These are phyloP conservation scores for Suhomyces ambrosiae DNA, from an alignment of 1,139 yeast genomes.

Conservation along the genomic window DNA sequence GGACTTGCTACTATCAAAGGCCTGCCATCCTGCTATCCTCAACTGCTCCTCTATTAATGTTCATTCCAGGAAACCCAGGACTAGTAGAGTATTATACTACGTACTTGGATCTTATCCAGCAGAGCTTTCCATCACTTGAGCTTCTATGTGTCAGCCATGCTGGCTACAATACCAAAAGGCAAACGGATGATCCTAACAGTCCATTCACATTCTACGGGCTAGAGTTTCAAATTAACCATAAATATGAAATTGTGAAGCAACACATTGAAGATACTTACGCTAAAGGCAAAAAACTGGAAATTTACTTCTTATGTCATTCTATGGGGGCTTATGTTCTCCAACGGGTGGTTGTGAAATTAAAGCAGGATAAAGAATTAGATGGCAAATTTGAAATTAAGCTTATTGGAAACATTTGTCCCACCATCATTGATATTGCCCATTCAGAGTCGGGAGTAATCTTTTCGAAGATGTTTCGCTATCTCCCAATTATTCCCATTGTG, in stretches of 20 bases:
- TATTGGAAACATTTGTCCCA: slow-evolving; percentile 66
- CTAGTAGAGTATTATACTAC: slow-evolving; percentile 57
- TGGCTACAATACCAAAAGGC: slow-evolving; percentile 46
- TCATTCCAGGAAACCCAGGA: slow-evolving; percentile 74
- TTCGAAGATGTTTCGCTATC: slow-evolving; percentile 27
- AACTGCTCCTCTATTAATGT: slow-evolving; percentile 30
- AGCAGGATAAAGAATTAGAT: slow-evolving; percentile 23
- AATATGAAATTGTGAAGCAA: slow-evolving; percentile 38
- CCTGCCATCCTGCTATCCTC: slow-evolving; percentile 11
- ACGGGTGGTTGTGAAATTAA: slow-evolving; percentile 38
- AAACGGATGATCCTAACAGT: slow-evolving; percentile 3
- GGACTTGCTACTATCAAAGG: slow-evolving; percentile 32
- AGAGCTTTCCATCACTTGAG: slow-evolving; percentile 47
- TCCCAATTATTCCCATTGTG: slow-evolving; percentile 38
- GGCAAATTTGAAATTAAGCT: slow-evolving; percentile 32
- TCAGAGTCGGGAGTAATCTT: slow-evolving; percentile 53
- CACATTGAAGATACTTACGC: slow-evolving; percentile 21
- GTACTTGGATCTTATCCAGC: slow-evolving; percentile 49
- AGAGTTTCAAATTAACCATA: slow-evolving; percentile 56
- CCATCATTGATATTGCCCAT: slow-evolving; percentile 55
- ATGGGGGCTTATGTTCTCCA: slow-evolving; percentile 63
- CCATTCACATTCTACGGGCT: slow-evolving; percentile 33
- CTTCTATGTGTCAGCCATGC: slow-evolving; percentile 58
- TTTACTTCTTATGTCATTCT: slow-evolving; percentile 60
- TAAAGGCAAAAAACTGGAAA: slow-evolving; percentile 27